Base-by-base conservation (phyloP, 352 stramenopile genomes). In the Globisporangium lucens region DNA sequence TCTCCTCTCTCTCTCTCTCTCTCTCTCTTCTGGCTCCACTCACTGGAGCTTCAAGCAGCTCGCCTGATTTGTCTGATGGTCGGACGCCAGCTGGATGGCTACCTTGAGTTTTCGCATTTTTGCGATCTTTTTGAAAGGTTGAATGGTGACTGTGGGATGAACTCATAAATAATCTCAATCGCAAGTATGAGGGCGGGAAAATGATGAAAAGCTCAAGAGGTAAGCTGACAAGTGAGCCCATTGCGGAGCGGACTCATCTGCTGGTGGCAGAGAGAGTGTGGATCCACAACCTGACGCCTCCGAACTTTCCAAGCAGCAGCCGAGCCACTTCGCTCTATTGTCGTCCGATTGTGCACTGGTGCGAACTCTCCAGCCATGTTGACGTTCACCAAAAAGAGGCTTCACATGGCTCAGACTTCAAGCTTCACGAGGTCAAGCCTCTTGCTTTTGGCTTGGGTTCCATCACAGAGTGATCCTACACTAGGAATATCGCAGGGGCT, bases 301-400 rank as follows among this genome's bases (percentile, higher is more conserved):
- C 55, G 27, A 60, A 41, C 24, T 60, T 56, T 56, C 49, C 49
- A 56, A 56, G 49, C 49, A 56, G 49, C n/a, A 56, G 49, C 49
- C 47, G n/a, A 56, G 49, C 49, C 49, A 56, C 49, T 15, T 27
- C 49, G n/a, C 49, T 51, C 41, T 49, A n/a, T 51, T 51, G 49
- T 56, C n/a, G 49, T 56, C 49, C n/a, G n/a, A 4, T 56, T 56
- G 49, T 30, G 41, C 13, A 43, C 4, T 12, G 36, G 15, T 12
- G 36, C 36, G 36, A 43, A 12, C 41, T 8, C 41, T 49, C 41
- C 41, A 51, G 43, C 49, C 49, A 29, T 29, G 49, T 56, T 56
- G 49, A 56, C 10, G 49, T 20, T 56, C 49, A 55, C 15, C 15
- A n/a, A 49, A 43, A 46, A 46, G 38, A 4, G 15, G 15, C 6